Percentiles rank a stretch among this genome's conserved stretches.
Evolutionary conservation across 1,284 basidiomycete genomes (phyloP).

Genomic region (Peniophora sp.): DNA sequence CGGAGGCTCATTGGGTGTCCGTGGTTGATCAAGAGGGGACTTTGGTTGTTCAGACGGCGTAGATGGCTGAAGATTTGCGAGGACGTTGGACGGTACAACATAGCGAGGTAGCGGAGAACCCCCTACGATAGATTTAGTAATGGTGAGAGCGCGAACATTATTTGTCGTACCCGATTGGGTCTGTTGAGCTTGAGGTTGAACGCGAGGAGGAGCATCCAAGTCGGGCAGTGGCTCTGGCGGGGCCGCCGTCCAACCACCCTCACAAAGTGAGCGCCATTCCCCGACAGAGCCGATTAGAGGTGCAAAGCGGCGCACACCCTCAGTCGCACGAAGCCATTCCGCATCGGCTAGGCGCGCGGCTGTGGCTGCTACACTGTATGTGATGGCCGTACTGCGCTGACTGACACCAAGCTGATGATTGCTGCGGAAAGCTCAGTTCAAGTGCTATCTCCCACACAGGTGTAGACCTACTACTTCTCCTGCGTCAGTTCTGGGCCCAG

Average conservation of each 20-base stretch:
- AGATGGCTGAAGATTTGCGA: neutral
- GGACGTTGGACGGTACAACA: neutral
- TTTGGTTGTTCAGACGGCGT: neutral
- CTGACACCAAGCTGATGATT: constrained; percentile 59
- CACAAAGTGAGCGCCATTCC: constrained; percentile 65
- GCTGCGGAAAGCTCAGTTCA: constrained; percentile 25
- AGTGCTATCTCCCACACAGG: constrained; percentile 2
- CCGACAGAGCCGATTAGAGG: constrained; percentile 60
- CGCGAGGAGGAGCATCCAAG: constrained; percentile 15
- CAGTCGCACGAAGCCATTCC: constrained; percentile 68
- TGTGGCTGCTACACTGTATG: constrained; percentile 53
- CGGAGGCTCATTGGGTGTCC: neutral
- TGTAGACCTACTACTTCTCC: constrained; percentile 58
- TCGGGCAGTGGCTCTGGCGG: constrained; percentile 48
- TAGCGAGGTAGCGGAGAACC: neutral
- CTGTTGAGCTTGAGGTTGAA: constrained; percentile 4
- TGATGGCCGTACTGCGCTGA: constrained; percentile 50
- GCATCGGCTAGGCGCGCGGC: constrained; percentile 65
- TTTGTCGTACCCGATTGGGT: neutral
- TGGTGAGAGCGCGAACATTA: neutral
- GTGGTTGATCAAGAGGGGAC: neutral
- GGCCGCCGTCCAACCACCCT: constrained; percentile 60
- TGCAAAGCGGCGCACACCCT: constrained; percentile 56
- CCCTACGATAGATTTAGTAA: constrained; percentile 6
- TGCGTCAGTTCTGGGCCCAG: constrained; percentile 71